Percentiles rank a stretch among this genome's conserved stretches.
Conservation (phyloP, 805 yeast species). For the Lachancea sp. region DNA sequence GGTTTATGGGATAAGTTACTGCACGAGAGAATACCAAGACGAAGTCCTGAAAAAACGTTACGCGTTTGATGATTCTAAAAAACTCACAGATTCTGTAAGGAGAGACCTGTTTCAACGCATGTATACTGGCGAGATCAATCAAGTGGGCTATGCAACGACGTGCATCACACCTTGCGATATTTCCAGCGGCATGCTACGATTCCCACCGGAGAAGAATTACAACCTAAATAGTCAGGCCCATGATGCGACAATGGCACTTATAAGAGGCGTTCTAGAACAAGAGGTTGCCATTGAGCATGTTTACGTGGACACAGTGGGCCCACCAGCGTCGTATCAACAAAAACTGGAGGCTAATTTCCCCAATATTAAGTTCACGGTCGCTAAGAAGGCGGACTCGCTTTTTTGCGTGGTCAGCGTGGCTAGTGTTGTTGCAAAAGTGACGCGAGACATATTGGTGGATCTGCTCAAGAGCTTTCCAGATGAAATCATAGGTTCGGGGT, state of each 20-base stretch:
- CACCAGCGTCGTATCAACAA: constrained; percentile 75
- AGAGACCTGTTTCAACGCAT: constrained; percentile 53
- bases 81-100: constrained; percentile 67
- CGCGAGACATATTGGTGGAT: constrained; percentile 59
- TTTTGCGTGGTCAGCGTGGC: constrained; percentile 94
- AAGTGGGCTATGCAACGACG: constrained; percentile 85
- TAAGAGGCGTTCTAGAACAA: constrained; percentile 52
- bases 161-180: constrained; percentile 84
- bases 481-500: constrained; percentile 75
- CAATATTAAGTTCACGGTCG: constrained; percentile 61
- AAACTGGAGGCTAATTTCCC: constrained; percentile 72
- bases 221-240: constrained; percentile 96
- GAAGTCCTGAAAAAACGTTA: constrained; percentile 45
- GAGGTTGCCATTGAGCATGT: constrained; percentile 65
- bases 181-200: constrained; percentile 78
- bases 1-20: constrained; percentile 90
- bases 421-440: constrained; percentile 91
- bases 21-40: constrained; percentile 46
- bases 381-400: constrained; percentile 91
- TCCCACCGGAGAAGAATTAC: constrained; percentile 40
- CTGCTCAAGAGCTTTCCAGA: constrained; percentile 15
- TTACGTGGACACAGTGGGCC: constrained; percentile 95
- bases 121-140: constrained; percentile 44
- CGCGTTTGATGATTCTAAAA: constrained; percentile 93
- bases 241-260: constrained; percentile 80